Evolutionary conservation across 257 asterid genomes (phyloP).

Genomic region (Solanum tarijense): DNA sequence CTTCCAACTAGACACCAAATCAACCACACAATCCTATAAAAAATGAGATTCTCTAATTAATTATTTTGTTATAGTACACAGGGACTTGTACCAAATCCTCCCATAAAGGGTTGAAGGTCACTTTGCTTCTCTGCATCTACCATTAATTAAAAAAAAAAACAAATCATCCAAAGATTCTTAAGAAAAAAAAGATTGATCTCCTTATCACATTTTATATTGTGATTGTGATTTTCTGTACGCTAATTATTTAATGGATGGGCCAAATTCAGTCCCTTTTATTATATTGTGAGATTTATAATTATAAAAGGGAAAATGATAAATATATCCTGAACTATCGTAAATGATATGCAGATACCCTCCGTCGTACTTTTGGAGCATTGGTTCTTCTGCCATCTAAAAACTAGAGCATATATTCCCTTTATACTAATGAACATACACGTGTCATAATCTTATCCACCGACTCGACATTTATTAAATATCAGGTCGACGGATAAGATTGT

Average conservation of each 20-base stretch:
- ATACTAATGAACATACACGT: no score
- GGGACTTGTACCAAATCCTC: constrained; percentile 2
- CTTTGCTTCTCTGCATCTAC: not conserved
- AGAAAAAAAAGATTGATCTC: not conserved
- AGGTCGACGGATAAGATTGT: no score
- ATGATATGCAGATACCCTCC: no score
- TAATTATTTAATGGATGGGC: not conserved
- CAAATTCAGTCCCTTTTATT: not conserved
- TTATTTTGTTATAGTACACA: not conserved
- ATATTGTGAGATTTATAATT: not conserved
- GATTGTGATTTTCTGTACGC: not conserved
- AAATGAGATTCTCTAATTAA: constrained; percentile 15
- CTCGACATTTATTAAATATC: no score
- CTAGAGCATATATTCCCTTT: no score
- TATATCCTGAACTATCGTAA: no score
- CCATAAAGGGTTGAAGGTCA: not conserved
- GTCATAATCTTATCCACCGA: no score
- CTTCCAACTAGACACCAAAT: constrained; percentile 24
- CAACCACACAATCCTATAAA: constrained; percentile 25
- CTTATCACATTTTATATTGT: not conserved
- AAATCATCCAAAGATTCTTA: constrained; percentile 5
- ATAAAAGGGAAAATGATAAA: no score
- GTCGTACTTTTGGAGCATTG: no score
- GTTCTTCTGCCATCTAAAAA: no score
- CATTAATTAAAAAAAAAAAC: not conserved